These are phyloP conservation scores for Cordyceps tenuipes DNA, from an alignment of 2,329 filamentous ascomycete species.

Conservation along the genomic window DNA sequence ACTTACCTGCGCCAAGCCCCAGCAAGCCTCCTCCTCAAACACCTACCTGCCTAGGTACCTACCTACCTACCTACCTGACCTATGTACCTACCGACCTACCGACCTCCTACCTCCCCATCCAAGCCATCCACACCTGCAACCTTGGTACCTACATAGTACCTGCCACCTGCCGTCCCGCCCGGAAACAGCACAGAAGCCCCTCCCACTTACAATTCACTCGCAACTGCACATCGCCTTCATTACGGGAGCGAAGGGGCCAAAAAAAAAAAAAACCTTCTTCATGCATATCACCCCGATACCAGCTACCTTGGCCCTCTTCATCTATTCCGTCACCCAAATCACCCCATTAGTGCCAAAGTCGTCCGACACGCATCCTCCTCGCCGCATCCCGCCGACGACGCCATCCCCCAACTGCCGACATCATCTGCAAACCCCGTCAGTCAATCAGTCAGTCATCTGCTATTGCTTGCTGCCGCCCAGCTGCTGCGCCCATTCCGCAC, in stretches of 20 bases:
- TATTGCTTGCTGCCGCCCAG: not conserved
- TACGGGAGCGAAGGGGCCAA: not conserved
- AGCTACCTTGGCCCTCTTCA: not conserved
- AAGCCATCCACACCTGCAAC: not conserved
- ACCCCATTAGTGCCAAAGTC: constrained; percentile 3
- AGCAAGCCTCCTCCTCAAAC: not conserved
- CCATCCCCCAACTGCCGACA: not conserved
- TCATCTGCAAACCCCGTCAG: not conserved
- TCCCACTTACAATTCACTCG: not conserved
- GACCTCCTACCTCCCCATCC: too few relatives aligned
- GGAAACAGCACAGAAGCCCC: constrained; percentile 1
- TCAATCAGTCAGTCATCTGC: not conserved
- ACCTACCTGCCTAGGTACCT: not conserved
- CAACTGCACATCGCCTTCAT: constrained; percentile 6
- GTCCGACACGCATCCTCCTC: not conserved
- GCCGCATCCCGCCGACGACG: not conserved
- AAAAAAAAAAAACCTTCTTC: not conserved
- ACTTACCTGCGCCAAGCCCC: not conserved
- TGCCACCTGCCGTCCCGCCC: not conserved
- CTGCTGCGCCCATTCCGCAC: not conserved
- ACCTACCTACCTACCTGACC: not conserved
- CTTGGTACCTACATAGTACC: not conserved
- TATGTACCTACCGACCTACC: too few relatives aligned
- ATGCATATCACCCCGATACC: not conserved
- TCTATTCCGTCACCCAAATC: not conserved